Conservation (phyloP, 768 basidiomycete species). For the Chlorophyllum brunneum region DNA sequence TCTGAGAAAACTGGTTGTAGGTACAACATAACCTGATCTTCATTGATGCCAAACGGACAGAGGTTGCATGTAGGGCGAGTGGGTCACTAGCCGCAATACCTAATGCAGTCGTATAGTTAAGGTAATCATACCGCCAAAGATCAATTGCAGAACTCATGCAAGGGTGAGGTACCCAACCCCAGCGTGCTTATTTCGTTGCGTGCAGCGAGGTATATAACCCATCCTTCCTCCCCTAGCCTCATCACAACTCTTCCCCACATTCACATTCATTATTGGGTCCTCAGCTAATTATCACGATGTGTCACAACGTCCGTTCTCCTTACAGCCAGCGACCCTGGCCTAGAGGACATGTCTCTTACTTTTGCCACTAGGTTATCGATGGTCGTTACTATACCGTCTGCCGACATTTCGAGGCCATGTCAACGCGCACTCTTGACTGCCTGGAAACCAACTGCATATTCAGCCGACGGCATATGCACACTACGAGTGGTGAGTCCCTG, state of each 20-base stretch:
- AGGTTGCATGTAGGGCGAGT: not conserved
- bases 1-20: not conserved
- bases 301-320: conserved; percentile 59
- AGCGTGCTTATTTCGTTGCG: not conserved
- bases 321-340: not conserved
- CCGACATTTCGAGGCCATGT: conserved; percentile 70
- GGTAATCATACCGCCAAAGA: conserved; percentile 2
- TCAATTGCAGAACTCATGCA: not conserved
- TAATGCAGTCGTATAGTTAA: conserved; percentile 1
- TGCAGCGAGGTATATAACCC: conserved; percentile 6
- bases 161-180: not conserved
- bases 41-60: not conserved
- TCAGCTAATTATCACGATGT: conserved; percentile 41
- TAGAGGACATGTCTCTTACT: conserved; percentile 5
- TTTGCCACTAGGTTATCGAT: conserved; percentile 60
- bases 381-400: conserved; percentile 69
- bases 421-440: conserved; percentile 67
- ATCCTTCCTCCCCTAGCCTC: conserved; percentile 18
- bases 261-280: conserved; percentile 8
- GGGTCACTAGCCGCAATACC: not conserved
- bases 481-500: conserved; percentile 34
- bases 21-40: not conserved
- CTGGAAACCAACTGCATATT: conserved; percentile 62
- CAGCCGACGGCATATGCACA: conserved; percentile 60
- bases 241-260: conserved; percentile 18